phyloP scores from a whole-genome alignment of 805 yeast genomes.

The Saccharomycopsis babjevae region DNA sequence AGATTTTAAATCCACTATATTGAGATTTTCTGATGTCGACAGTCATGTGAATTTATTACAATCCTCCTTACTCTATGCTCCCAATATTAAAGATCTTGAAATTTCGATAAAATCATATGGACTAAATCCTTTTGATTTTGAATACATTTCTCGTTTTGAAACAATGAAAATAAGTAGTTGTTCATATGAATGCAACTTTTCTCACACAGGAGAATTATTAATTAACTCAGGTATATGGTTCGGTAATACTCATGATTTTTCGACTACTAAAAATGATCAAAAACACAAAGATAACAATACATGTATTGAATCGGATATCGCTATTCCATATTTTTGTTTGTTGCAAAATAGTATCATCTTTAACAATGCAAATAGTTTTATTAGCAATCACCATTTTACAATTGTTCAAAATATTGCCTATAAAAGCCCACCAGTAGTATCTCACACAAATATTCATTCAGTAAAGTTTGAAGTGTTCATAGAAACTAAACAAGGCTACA shows the following conservation, averaged over 20 bases:
- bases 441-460: neutral
- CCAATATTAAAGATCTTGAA: neutral
- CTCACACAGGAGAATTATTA: neutral
- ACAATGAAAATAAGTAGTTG: neutral
- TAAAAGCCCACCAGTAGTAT: neutral
- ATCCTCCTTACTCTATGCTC: neutral
- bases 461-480: conserved; percentile 6
- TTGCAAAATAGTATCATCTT: conserved; percentile 11
- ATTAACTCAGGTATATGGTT: conserved; percentile 48
- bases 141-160: neutral
- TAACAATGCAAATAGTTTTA: neutral
- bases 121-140: neutral
- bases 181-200: neutral
- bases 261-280: conserved; percentile 24
- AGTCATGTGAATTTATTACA: neutral
- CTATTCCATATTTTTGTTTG: conserved; percentile 11
- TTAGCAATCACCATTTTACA: neutral
- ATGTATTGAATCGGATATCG: neutral
- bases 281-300: neutral
- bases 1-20: neutral
- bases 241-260: conserved; percentile 74
- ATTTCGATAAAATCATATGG: neutral
- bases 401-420: neutral
- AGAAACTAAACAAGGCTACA: neutral
- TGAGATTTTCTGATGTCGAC: neutral